Evolutionary conservation across 73 alveolate genomes (phyloP).

Genomic region (Uronychia binucleata): DNA sequence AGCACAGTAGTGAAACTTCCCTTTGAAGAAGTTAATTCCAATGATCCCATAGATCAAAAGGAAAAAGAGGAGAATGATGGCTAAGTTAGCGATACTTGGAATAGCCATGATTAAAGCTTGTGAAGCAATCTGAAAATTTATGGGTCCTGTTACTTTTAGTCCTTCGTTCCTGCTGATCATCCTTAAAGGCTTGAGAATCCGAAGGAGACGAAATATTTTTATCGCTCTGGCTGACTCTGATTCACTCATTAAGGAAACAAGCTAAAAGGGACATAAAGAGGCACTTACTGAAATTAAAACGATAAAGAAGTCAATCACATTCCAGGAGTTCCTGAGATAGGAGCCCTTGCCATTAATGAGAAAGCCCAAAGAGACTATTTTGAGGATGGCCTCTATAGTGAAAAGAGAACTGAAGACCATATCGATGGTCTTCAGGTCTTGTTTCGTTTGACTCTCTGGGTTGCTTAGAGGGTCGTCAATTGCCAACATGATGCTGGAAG

Average conservation of each 20-base stretch:
- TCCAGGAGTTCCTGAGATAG: not conserved
- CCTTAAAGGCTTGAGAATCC: conserved; percentile 71
- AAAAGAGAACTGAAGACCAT: not conserved
- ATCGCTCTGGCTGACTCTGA: conserved; percentile 22
- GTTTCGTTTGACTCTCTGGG: not conserved
- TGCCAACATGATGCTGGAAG: not conserved
- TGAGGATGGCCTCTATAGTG: not conserved
- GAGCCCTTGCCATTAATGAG: not conserved
- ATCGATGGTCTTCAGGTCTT: not conserved
- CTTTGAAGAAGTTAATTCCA: conserved; percentile 68
- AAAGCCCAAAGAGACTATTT: not conserved
- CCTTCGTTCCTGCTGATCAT: conserved; percentile 71
- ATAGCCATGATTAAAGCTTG: conserved; percentile 32
- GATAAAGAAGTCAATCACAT: conserved; percentile 12
- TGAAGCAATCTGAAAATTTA: too few species aligned
- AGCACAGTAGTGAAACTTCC: conserved; percentile 58
- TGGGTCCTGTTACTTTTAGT: conserved; percentile 61
- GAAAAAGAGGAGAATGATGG: conserved; percentile 16
- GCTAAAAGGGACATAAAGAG: conserved; percentile 5
- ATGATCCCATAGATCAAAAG: conserved; percentile 24
- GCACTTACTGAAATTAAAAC: conserved; percentile 30
- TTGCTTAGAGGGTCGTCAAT: not conserved
- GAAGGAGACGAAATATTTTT: conserved; percentile 55
- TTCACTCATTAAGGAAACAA: conserved; percentile 4
- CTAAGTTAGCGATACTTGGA: conserved; percentile 26